These are phyloP conservation scores for Alternaria viburni DNA, from an alignment of 2,329 filamentous ascomycete genomes.

Conservation along the genomic window DNA sequence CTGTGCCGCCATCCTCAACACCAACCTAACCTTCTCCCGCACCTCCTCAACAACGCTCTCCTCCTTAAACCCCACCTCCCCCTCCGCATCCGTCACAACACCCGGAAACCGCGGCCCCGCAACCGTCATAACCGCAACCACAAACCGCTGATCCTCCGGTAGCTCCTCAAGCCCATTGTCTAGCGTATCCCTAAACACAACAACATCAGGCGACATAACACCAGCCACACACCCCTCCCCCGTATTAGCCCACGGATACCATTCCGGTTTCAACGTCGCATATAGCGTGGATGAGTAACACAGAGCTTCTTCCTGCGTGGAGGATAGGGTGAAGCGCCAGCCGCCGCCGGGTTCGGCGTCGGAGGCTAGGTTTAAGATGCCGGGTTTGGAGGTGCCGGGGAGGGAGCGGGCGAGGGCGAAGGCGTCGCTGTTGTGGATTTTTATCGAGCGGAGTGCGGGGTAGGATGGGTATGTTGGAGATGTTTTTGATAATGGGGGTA, in stretches of 20 bases:
- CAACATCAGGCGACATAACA: constrained; percentile 26
- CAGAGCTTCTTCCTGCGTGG: constrained; percentile 31
- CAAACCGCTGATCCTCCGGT: constrained; percentile 9
- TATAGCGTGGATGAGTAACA: constrained; percentile 33
- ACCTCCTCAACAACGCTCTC: constrained; percentile 14
- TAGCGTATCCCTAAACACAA: constrained; percentile 29
- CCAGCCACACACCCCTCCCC: constrained; percentile 25
- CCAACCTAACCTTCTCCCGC: constrained; percentile 25
- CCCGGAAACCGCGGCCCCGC: constrained; percentile 22
- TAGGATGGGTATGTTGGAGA: neutral
- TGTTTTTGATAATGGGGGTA: constrained; percentile 14
- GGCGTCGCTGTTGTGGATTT: constrained; percentile 24
- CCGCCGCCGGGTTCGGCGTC: constrained; percentile 27
- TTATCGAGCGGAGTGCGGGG: neutral
- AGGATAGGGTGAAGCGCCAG: constrained; percentile 27
- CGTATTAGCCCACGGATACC: constrained; percentile 34
- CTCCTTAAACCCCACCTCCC: constrained; percentile 15
- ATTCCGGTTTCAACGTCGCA: constrained; percentile 23
- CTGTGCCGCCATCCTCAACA: constrained; percentile 21
- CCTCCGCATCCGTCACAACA: neutral
- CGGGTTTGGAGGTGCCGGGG: constrained; percentile 12
- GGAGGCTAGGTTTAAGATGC: constrained; percentile 29
- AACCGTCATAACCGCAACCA: constrained; percentile 27
- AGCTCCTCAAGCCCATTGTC: constrained; percentile 21
- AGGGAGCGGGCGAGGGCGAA: constrained; percentile 25